Base-by-base conservation (phyloP, 2,329 filamentous ascomycete species). In the Ilyonectria robusta region DNA sequence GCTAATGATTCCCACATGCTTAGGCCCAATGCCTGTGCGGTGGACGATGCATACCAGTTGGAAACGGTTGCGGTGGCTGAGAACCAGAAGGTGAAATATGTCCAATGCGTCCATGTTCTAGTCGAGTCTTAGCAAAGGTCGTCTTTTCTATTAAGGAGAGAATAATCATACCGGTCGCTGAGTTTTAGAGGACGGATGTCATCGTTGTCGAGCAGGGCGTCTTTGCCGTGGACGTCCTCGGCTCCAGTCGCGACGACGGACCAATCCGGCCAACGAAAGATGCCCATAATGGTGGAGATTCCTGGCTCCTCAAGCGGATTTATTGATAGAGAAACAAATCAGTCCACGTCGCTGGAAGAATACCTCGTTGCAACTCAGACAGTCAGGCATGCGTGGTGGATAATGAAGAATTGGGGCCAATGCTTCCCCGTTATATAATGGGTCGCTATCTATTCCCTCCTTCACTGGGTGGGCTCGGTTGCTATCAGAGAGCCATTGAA, bases 1-100 rank as follows among this genome's bases (percentile, higher is more conserved):
- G 72, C 82, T 31, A 86, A 66, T 15, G 81, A 80, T 70, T 86
- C 84, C 85, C 85, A 87, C 80, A 86, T 84, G 46, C 79, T 82
- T 23, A 87, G 74, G 10, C 85, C 85, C 9, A 82, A 68, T 2
- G 82, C 76, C 70, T 82, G 79, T 2, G 78, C 81, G 5, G 82
- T 78, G 6, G 79, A 79, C 2, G 78, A 78, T 15, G 79, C 76
- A 72, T 84, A 81, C 74, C 81, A 66, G 29, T 66, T 66, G 4
- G 63, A 50, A 3, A 66, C n/a, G 11, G 57, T 62, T 3, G 63
- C 57, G 1, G 63, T 62, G 5, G 63, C 63, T 2, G 63, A 66
- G 35, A 66, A 62, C 63, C 63, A 66, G n/a, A 66, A 66, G 33
- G 57, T 61, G 6, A 61, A 50, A 15, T 62, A 62, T 5, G 59